A percentile compares a stretch with the other conserved stretches of the same genome.
These are phyloP conservation scores for Neurospora sp. DNA, from an alignment of 495 filamentous ascomycete species.

Conservation along the genomic window DNA sequence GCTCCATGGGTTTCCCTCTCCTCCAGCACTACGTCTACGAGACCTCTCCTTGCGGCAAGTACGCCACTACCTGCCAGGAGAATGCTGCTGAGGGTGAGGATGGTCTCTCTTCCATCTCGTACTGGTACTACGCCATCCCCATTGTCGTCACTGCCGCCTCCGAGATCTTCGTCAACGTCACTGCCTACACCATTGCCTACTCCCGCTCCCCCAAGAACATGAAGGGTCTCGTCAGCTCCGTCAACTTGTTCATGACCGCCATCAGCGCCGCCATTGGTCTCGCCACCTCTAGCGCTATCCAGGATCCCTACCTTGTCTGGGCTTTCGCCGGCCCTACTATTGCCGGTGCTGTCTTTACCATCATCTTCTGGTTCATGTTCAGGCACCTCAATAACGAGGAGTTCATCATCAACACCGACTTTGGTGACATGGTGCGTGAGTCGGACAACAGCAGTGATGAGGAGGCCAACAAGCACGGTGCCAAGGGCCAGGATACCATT, in stretches of 20 bases:
- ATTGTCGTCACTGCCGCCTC: conserved; percentile 45
- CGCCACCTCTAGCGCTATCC: conserved; percentile 44
- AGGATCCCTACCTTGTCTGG: conserved; percentile 50
- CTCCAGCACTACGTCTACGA: conserved; percentile 66
- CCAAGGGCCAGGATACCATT: not conserved
- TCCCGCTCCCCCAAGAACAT: conserved; percentile 57
- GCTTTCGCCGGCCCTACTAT: conserved; percentile 42
- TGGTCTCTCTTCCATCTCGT: conserved; percentile 33
- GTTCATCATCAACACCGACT: conserved; percentile 29
- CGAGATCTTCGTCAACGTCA: conserved; percentile 61
- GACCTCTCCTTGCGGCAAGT: conserved; percentile 35
- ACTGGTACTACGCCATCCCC: conserved; percentile 33
- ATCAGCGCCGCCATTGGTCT: conserved; percentile 48
- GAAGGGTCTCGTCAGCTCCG: conserved; percentile 51
- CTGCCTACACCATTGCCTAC: conserved; percentile 61
- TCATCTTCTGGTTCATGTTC: conserved; percentile 39
- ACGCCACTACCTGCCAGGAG: conserved; percentile 31
- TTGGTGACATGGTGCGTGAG: conserved; percentile 25
- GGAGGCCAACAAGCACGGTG: conserved; percentile 6
- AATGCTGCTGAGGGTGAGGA: conserved; percentile 25
- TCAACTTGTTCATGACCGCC: conserved; percentile 48
- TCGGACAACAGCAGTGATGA: conserved; percentile 33
- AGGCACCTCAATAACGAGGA: conserved; percentile 35
- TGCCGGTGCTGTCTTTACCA: conserved; percentile 28
- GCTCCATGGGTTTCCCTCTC: conserved; percentile 52